Percentiles rank a stretch among this genome's conserved stretches.
phyloP scores from a whole-genome alignment of 2,329 filamentous ascomycete species.

The Ophiostoma ips region DNA sequence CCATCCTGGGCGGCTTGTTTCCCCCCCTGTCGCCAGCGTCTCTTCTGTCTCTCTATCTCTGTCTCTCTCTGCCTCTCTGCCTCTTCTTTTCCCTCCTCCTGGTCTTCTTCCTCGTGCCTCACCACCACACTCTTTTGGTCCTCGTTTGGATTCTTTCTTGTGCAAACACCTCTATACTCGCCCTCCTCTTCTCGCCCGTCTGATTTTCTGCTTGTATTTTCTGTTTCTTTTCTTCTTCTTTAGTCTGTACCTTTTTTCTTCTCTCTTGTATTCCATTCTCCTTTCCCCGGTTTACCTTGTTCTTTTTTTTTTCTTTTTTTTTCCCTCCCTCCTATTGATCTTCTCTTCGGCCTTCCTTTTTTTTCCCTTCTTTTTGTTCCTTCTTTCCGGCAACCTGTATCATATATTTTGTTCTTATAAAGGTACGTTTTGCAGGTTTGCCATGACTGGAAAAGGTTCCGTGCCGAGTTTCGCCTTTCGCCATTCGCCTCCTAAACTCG shows the following conservation, averaged over 20 bases:
- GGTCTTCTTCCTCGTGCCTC: conserved; percentile 2
- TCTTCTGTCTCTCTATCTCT: not conserved
- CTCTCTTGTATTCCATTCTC: not conserved
- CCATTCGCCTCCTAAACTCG: not conserved
- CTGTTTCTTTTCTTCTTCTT: not conserved
- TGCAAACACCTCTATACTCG: not conserved
- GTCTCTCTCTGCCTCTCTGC: not conserved
- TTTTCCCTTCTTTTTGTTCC: not conserved
- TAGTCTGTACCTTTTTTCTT: not conserved
- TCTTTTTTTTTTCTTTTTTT: not conserved
- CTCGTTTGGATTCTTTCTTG: conserved; percentile 3
- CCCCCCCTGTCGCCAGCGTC: not conserved
- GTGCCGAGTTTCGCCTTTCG: not conserved
- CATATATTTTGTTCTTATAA: conserved; percentile 14
- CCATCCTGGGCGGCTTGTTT: not conserved
- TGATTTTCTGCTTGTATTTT: conserved; percentile 2
- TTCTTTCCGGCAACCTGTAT: conserved; percentile 12
- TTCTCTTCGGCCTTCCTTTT: not conserved
- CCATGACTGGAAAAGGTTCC: not conserved
- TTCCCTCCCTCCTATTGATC: not conserved
- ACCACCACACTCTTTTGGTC: conserved; percentile 8
- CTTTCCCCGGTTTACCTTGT: not conserved
- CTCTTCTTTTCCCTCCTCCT: not conserved
- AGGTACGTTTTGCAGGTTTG: conserved; percentile 7
- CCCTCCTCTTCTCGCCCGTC: not conserved